Evolutionary conservation across 2,329 filamentous ascomycete species (phyloP).

Genomic region (Beauveria asiatica): DNA sequence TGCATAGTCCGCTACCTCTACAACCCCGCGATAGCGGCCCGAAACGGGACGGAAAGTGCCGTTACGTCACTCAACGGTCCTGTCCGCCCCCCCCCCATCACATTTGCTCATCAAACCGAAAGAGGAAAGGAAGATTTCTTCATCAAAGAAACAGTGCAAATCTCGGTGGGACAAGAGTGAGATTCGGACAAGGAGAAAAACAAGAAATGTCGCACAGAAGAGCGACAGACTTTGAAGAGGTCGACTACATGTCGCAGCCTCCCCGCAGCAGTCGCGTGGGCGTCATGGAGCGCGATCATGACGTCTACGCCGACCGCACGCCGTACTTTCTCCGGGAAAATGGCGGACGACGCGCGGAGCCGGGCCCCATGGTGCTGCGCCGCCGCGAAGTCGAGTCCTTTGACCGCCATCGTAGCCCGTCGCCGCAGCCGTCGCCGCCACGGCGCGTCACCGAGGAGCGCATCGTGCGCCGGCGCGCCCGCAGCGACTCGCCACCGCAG

Average conservation of each 20-base stretch:
- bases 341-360: slow-evolving; percentile 37
- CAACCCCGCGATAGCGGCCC: slow-evolving; percentile 5
- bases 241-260: slow-evolving; percentile 19
- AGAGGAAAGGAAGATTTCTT: not conserved
- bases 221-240: slow-evolving; percentile 24
- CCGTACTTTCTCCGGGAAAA: slow-evolving; percentile 42
- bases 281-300: slow-evolving; percentile 33
- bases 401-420: slow-evolving; percentile 39
- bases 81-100: not conserved
- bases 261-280: not conserved
- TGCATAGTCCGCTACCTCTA: not conserved
- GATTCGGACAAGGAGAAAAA: not conserved
- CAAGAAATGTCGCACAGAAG: slow-evolving; percentile 4
- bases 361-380: slow-evolving; percentile 45
- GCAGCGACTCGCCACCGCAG: slow-evolving; percentile 33
- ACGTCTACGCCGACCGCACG: slow-evolving; percentile 24
- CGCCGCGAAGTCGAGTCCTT: slow-evolving; percentile 47
- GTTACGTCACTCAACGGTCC: not conserved
- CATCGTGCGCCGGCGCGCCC: slow-evolving; percentile 32
- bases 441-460: slow-evolving; percentile 29
- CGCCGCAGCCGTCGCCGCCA: slow-evolving; percentile 23
- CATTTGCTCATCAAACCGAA: not conserved
- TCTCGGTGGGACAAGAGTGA: not conserved
- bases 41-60: slow-evolving; percentile 1
- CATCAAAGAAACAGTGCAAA: too few species aligned